A percentile compares a stretch with the other conserved stretches of the same genome.
Conservation (phyloP, 768 basidiomycete species). For the Pluteus cervinus region DNA sequence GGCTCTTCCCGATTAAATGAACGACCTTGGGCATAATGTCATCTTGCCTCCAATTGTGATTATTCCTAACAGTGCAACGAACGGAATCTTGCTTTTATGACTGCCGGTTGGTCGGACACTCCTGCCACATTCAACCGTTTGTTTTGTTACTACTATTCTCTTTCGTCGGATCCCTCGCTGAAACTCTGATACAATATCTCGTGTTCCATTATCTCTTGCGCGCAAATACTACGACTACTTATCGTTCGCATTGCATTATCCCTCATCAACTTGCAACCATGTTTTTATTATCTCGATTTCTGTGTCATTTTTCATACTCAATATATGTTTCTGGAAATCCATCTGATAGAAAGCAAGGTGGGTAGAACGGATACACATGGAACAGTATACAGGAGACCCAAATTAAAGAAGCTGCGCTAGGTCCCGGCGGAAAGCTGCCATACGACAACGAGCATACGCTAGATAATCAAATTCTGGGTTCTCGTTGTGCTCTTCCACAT, state of each 20-base stretch:
- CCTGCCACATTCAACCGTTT: slow-evolving; percentile 14
- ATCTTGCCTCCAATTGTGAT: slow-evolving; percentile 5
- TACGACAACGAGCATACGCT: slow-evolving; percentile 66
- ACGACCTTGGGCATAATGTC: slow-evolving; percentile 49
- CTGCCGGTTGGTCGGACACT: slow-evolving; percentile 41
- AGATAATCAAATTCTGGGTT: slow-evolving; percentile 89
- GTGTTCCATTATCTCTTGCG: slow-evolving; percentile 12
- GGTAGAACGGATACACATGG: no score
- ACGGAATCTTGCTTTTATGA: slow-evolving; percentile 22
- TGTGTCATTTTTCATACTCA: slow-evolving; percentile 17
- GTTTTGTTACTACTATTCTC: slow-evolving; percentile 12
- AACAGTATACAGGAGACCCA: no score
- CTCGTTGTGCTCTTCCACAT: slow-evolving; percentile 48
- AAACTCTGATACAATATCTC: slow-evolving; percentile 3
- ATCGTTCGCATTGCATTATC: slow-evolving; percentile 37
- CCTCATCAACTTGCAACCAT: slow-evolving; percentile 31
- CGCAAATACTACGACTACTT: slow-evolving; percentile 14
- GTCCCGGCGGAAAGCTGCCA: slow-evolving; percentile 57
- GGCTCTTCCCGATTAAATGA: slow-evolving; percentile 50
- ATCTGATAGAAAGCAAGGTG: no score
- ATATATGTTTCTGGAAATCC: background rate
- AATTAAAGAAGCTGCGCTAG: no score
- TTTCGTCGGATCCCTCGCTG: slow-evolving; percentile 9
- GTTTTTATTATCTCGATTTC: slow-evolving; percentile 39
- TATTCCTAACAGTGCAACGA: slow-evolving; percentile 17